Conservation (phyloP, 1,284 basidiomycete genomes). For the Tilletia setariae region DNA sequence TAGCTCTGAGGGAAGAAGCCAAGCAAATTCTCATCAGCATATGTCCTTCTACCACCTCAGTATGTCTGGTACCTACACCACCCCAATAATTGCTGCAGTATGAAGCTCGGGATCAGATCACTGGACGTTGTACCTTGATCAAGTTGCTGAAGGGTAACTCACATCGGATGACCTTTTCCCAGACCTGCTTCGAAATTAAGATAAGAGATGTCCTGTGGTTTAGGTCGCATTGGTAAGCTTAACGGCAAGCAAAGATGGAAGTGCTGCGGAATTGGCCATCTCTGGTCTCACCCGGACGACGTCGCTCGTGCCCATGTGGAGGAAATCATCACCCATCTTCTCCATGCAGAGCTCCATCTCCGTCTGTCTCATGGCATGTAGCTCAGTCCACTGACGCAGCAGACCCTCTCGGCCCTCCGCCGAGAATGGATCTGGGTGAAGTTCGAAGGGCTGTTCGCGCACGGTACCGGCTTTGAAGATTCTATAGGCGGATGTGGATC, state of each 20-base stretch:
- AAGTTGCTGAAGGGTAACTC: too few species aligned
- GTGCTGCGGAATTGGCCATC: too few species aligned
- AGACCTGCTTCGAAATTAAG: conserved; percentile 47
- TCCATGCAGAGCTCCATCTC: conserved; percentile 56
- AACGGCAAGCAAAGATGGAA: too few species aligned
- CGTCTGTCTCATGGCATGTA: conserved; percentile 54
- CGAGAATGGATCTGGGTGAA: conserved; percentile 42
- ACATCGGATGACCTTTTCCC: conserved; percentile 58
- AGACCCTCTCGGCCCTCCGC: conserved; percentile 46
- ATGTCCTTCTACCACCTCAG: too few species aligned
- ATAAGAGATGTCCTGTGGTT: conserved; percentile 59
- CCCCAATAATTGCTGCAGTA: too few species aligned
- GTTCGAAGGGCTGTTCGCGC: conserved; percentile 55
- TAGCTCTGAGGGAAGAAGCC: conserved; percentile 19
- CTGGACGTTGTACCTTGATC: too few species aligned
- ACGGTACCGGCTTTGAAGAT: conserved; percentile 56
- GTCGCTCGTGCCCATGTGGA: conserved; percentile 58
- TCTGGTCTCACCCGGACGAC: conserved; percentile 55
- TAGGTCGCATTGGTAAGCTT: not conserved
- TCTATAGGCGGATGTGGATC: conserved; percentile 33
- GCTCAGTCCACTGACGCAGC: conserved; percentile 53
- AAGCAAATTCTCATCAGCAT: too few species aligned
- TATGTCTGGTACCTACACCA: too few species aligned
- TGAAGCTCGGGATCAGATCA: too few species aligned
- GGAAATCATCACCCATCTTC: conserved; percentile 57